Conservation (phyloP, 306 rosid genomes). For the Cucumis hystrix region DNA sequence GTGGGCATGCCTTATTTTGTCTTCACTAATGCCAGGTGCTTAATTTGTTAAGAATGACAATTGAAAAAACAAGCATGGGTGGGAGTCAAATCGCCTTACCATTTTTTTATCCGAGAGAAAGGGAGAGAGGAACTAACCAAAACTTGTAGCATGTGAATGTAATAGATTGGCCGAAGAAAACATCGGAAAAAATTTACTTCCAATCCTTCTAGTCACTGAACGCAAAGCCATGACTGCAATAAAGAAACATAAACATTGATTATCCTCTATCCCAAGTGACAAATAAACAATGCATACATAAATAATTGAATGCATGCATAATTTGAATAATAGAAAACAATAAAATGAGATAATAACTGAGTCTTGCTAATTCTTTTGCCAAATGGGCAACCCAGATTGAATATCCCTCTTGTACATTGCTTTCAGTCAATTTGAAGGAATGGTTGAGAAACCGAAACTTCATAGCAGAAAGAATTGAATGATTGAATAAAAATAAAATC, state of each 20-base stretch:
- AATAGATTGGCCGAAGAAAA: slow-evolving; percentile 37
- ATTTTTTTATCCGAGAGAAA: neutral
- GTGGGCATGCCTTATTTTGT: too few relatives aligned
- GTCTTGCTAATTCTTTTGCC: neutral
- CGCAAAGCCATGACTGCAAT: slow-evolving; percentile 43
- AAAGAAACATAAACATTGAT: neutral
- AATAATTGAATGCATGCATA: neutral
- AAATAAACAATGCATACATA: neutral
- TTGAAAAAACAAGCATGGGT: neutral
- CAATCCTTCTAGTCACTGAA: slow-evolving; percentile 29
- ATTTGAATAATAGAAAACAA: neutral
- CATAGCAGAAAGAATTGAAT: neutral
- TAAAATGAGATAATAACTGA: neutral
- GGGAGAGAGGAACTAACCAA: slow-evolving; percentile 42
- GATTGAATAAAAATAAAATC: neutral
- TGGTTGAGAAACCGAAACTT: neutral
- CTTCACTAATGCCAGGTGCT: too few relatives aligned
- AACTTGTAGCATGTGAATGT: slow-evolving; percentile 94
- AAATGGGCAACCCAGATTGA: neutral
- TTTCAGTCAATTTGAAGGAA: neutral
- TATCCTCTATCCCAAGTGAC: neutral
- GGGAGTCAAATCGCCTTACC: neutral
- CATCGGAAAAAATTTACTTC: slow-evolving; percentile 34
- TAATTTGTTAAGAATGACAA: neutral
- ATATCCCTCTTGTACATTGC: neutral